Percentiles rank a stretch among this genome's conserved stretches.
Conservation (phyloP, 1,284 basidiomycete species). For the Irpex sp. region DNA sequence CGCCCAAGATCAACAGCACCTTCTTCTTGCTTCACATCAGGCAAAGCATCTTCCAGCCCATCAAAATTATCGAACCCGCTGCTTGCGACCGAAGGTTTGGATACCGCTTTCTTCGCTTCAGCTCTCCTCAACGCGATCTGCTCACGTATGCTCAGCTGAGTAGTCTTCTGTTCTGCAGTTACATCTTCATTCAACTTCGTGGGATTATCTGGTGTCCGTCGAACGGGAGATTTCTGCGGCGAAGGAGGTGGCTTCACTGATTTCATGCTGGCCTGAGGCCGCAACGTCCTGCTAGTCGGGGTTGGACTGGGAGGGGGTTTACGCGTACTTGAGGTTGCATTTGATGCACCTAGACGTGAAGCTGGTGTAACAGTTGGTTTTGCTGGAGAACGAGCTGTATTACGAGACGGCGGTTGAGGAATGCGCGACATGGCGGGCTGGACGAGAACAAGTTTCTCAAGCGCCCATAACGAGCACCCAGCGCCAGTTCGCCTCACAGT, state of each 20-base stretch:
- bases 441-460: background rate
- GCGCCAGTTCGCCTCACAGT: too few species aligned
- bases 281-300: slow-evolving; percentile 18
- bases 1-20: slow-evolving; percentile 59
- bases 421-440: slow-evolving; percentile 42
- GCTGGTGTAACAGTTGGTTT: slow-evolving; percentile 17
- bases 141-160: slow-evolving; percentile 58
- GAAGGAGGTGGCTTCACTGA: slow-evolving; percentile 6
- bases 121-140: slow-evolving; percentile 72
- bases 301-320: slow-evolving; percentile 20
- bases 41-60: slow-evolving; percentile 45
- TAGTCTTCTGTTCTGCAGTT: slow-evolving; percentile 26
- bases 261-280: slow-evolving; percentile 11
- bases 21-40: slow-evolving; percentile 36
- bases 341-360: slow-evolving; percentile 9
- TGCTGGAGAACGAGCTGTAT: slow-evolving; percentile 21
- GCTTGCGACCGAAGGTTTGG: slow-evolving; percentile 19
- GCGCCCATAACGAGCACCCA: background rate
- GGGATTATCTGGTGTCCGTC: background rate
- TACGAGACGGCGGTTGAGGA: slow-evolving; percentile 39
- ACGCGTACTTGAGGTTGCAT: slow-evolving; percentile 7
- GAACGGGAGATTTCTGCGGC: slow-evolving; percentile 5
- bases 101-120: slow-evolving; percentile 60
- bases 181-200: slow-evolving; percentile 22
- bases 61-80: slow-evolving; percentile 21